Evolutionary conservation across 768 basidiomycete genomes (phyloP).

Genomic region (Tephrocybe sp.): DNA sequence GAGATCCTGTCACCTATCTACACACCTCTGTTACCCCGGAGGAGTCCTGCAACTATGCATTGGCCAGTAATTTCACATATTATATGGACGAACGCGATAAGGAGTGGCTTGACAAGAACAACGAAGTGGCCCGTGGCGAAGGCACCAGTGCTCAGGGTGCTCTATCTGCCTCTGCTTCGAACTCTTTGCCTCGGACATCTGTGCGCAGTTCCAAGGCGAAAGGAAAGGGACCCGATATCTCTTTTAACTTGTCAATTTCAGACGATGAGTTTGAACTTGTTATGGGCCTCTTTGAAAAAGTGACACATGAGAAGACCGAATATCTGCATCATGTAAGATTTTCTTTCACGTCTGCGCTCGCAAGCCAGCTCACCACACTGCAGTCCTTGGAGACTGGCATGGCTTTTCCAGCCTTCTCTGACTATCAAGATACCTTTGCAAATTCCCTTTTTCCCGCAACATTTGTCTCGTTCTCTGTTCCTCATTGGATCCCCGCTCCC

Average conservation of each 20-base stretch:
- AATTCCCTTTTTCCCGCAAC: slow-evolving; percentile 54
- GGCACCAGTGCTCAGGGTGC: slow-evolving; percentile 81
- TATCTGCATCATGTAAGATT: slow-evolving; percentile 81
- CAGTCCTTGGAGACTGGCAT: slow-evolving; percentile 66
- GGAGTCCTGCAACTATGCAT: slow-evolving; percentile 58
- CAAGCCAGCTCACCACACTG: slow-evolving; percentile 8
- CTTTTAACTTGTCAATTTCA: slow-evolving; percentile 59
- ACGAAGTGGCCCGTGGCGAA: slow-evolving; percentile 82
- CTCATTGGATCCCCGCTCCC: slow-evolving; percentile 67
- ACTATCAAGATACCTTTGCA: slow-evolving; percentile 73
- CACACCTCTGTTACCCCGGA: slow-evolving; percentile 86
- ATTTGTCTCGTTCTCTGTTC: slow-evolving; percentile 70
- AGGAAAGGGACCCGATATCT: slow-evolving; percentile 77
- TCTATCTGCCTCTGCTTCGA: slow-evolving; percentile 38
- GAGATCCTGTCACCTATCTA: slow-evolving; percentile 75
- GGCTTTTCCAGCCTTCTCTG: slow-evolving; percentile 71
- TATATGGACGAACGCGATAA: slow-evolving; percentile 96
- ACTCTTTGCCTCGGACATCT: slow-evolving; percentile 52
- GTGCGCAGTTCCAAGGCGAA: slow-evolving; percentile 76
- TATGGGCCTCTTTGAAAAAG: slow-evolving; percentile 92
- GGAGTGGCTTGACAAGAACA: slow-evolving; percentile 92
- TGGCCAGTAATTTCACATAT: slow-evolving; percentile 79
- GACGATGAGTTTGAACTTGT: slow-evolving; percentile 95
- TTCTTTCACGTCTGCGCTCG: neutral
- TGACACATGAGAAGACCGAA: slow-evolving; percentile 85